Percentiles rank a stretch among this genome's conserved stretches.
Evolutionary conservation across 2,329 filamentous ascomycete species (phyloP).

Genomic region (Xylaria sp.): DNA sequence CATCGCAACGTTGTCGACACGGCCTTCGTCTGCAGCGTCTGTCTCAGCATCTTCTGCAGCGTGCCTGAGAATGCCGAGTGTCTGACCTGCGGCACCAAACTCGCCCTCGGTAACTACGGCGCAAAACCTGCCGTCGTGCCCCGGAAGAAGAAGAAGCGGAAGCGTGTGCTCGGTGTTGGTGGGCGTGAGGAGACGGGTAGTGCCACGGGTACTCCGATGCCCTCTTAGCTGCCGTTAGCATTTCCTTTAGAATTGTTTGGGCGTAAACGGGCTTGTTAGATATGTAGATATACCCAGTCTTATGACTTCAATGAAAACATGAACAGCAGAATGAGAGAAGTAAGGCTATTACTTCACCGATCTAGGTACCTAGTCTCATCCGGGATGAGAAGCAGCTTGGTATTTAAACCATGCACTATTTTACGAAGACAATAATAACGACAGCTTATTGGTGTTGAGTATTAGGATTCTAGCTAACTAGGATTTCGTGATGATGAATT

Average conservation of each 20-base stretch:
- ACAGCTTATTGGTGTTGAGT: too few species aligned
- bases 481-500: too few species aligned
- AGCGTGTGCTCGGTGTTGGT: slow-evolving; percentile 42
- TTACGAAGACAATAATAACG: too few species aligned
- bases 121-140: slow-evolving; percentile 70
- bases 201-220: slow-evolving; percentile 53
- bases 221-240: slow-evolving; percentile 3
- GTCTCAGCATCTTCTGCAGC: slow-evolving; percentile 86
- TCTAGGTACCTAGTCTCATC: too few species aligned
- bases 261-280: background rate
- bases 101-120: slow-evolving; percentile 72
- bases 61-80: slow-evolving; percentile 60
- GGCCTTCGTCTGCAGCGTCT: slow-evolving; percentile 94
- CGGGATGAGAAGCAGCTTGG: too few species aligned
- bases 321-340: background rate
- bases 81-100: slow-evolving; percentile 74
- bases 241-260: background rate
- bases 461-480: too few species aligned
- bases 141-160: slow-evolving; percentile 64
- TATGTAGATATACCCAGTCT: background rate
- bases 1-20: slow-evolving; percentile 86
- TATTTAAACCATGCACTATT: too few species aligned
- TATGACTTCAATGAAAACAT: background rate
- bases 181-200: slow-evolving; percentile 53
- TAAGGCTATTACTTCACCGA: background rate